Base-by-base conservation (phyloP, 495 filamentous ascomycete species). In the Penicillium waksmanii region DNA sequence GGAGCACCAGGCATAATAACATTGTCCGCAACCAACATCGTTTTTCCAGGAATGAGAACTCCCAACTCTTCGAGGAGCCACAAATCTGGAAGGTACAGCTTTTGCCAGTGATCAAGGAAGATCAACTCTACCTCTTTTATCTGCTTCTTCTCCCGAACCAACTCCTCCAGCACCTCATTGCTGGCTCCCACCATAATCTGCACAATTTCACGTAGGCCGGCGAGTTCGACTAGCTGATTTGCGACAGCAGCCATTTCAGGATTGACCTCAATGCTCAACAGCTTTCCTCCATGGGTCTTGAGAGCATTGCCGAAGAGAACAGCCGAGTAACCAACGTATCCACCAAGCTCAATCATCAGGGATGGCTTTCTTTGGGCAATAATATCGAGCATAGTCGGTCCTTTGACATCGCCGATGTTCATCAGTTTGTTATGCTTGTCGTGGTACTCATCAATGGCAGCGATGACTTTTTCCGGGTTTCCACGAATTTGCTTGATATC, bases 281-380 rank as follows among this genome's bases (percentile, higher is more conserved):
- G 89, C 53, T 75, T 74, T 4, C 85, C 85, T 42, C 83, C 82
- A 13, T 75, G 73, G n/a, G 74, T 62, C 21, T 75, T 71, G 2
- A 89, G 53, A 8, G 85, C 82, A 13, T 78, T 72, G 27, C 79
- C 86, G 56, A 90, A 90, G 6, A 88, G 76, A 54, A 91, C 80
- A 35, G 84, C 82, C 0, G 86, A 89, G 74, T 91, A 92, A 33
- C 90, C 90, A 27, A 91, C 73, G 67, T 92, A 93, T 9, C 86
- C 87, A 40, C 90, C 90, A 5, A 92, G 79, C 69, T 93, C 90
- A 35, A 92, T 79, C 75, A 91, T 87, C 1, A 75, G 73, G 10
- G 77, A 55, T 0, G 89, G 90, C 63, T 85, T 86, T 36, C 77
- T 67, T 47, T 85, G 71, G 5, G 67, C 68, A 56, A 93, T 89